These are phyloP conservation scores for Colletotrichum abscissum DNA, from an alignment of 2,329 filamentous ascomycete genomes.

Conservation along the genomic window DNA sequence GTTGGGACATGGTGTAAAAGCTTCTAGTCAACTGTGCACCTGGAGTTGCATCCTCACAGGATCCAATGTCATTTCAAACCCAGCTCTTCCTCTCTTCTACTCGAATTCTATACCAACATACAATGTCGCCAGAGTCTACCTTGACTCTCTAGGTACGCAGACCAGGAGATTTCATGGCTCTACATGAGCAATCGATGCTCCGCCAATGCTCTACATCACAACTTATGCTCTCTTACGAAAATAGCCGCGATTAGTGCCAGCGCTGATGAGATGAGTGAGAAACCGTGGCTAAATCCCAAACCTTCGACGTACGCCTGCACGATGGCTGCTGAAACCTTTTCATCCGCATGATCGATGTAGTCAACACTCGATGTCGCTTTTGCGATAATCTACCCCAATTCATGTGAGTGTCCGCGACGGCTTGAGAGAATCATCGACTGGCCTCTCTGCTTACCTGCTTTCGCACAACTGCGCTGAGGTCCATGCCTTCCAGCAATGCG, in stretches of 20 bases:
- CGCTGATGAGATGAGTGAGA: constrained; percentile 44
- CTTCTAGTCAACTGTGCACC: neutral
- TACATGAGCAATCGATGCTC: neutral
- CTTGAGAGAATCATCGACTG: neutral
- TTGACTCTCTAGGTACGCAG: neutral
- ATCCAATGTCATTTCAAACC: neutral
- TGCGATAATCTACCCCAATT: constrained; percentile 42
- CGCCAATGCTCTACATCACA: constrained; percentile 16
- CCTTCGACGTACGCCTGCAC: constrained; percentile 48
- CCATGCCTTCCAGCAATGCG: constrained; percentile 29
- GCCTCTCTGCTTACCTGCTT: constrained; percentile 22
- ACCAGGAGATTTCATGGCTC: neutral
- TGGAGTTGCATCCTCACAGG: neutral
- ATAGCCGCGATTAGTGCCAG: constrained; percentile 41
- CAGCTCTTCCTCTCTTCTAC: neutral
- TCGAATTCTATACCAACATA: neutral
- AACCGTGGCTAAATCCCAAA: constrained; percentile 46
- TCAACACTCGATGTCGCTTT: constrained; percentile 46
- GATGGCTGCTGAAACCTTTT: constrained; percentile 42
- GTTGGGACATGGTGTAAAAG: neutral
- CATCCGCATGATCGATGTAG: constrained; percentile 43
- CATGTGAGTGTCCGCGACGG: neutral
- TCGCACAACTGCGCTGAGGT: constrained; percentile 26
- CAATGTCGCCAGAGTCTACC: neutral
- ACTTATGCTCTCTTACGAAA: constrained; percentile 42